A percentile compares a stretch with the other conserved stretches of the same genome.
These are phyloP conservation scores for Blepharisma undulans DNA, from an alignment of 169 alveolate species.

Conservation along the genomic window DNA sequence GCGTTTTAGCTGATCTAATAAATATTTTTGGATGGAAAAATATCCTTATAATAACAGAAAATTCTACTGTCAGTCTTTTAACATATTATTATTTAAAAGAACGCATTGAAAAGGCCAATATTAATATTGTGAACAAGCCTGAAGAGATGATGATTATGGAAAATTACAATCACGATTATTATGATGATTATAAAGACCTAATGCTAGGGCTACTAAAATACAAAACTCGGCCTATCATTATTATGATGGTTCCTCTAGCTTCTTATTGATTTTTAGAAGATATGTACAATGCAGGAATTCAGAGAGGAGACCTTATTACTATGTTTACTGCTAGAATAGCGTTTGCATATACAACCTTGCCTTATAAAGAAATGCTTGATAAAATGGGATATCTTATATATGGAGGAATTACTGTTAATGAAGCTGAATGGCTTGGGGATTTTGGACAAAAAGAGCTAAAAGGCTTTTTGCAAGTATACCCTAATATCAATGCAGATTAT, in stretches of 20 bases:
- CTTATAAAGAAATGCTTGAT: neutral
- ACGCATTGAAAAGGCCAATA: neutral
- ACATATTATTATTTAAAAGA: no score
- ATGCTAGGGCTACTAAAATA: neutral
- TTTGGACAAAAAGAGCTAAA: neutral
- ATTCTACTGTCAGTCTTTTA: neutral
- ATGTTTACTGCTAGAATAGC: neutral
- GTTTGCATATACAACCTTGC: neutral
- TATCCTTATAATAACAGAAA: neutral
- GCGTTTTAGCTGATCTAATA: neutral
- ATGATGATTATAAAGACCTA: neutral
- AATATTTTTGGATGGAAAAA: neutral
- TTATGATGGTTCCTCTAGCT: neutral
- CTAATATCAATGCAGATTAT: neutral
- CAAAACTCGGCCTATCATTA: neutral
- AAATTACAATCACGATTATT: neutral
- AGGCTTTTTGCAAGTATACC: neutral
- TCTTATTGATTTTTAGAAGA: neutral
- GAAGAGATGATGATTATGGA: neutral
- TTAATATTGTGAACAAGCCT: neutral
- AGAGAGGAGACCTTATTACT: neutral
- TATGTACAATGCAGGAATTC: neutral
- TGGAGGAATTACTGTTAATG: neutral
- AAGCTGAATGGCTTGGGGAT: conserved; percentile 15
- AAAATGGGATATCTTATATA: neutral